Evolutionary conservation across 2,329 filamentous ascomycete species (phyloP).

Genomic region (Neonectria neomacrospora): DNA sequence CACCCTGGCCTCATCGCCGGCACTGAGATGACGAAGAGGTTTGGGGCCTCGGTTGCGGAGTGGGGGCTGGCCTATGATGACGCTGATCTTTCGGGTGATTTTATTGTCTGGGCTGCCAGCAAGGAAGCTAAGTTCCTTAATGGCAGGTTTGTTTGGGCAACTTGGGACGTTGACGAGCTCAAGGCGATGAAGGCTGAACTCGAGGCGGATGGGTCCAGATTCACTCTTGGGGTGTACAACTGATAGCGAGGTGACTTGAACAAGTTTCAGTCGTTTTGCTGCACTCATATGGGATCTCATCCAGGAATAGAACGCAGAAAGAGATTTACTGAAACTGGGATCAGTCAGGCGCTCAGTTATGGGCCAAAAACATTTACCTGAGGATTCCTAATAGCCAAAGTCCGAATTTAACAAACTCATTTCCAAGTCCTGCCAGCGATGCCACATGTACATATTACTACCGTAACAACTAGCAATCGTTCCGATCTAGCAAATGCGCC

Average conservation of each 20-base stretch:
- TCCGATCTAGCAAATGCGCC: background rate
- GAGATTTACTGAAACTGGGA: no score
- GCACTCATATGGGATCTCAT: background rate
- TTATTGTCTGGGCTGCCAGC: slow-evolving; percentile 57
- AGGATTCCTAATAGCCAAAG: background rate
- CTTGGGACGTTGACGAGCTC: slow-evolving; percentile 64
- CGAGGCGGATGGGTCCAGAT: slow-evolving; percentile 27
- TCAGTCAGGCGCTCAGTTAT: no score
- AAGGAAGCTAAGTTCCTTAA: slow-evolving; percentile 59
- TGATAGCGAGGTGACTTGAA: background rate
- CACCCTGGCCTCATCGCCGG: slow-evolving; percentile 55
- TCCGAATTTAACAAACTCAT: background rate
- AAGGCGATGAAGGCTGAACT: slow-evolving; percentile 52
- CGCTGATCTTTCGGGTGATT: slow-evolving; percentile 52
- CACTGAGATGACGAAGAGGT: slow-evolving; percentile 42
- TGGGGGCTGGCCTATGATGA: slow-evolving; percentile 32
- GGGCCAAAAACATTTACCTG: background rate
- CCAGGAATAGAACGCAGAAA: background rate
- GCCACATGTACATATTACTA: background rate
- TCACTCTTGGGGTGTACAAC: slow-evolving; percentile 25
- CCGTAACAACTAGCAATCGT: background rate
- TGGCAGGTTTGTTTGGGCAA: slow-evolving; percentile 58
- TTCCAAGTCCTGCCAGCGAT: background rate
- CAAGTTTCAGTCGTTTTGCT: background rate
- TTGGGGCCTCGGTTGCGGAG: slow-evolving; percentile 24